Percentiles rank a stretch among this genome's conserved stretches.
phyloP scores from a whole-genome alignment of 768 basidiomycete species.

The Mycena indigotica region DNA sequence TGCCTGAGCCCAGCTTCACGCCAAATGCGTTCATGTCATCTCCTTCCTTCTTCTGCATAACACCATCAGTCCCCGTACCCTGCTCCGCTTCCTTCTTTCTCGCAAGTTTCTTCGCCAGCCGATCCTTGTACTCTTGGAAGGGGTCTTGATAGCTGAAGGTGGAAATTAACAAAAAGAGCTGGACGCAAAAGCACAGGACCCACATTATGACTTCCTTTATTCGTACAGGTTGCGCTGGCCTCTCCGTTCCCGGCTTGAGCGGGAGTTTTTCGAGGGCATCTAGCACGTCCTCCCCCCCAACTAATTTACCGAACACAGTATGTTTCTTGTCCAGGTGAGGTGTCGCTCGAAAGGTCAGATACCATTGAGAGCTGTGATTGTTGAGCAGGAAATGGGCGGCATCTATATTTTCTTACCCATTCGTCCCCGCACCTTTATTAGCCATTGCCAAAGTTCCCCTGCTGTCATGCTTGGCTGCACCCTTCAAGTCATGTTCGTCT shows the following conservation, averaged over 20 bases:
- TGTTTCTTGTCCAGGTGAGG: slow-evolving; percentile 91
- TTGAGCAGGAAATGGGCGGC: neutral
- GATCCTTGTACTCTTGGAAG: slow-evolving; percentile 88
- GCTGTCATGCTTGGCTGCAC: slow-evolving; percentile 83
- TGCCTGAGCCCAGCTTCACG: slow-evolving; percentile 68
- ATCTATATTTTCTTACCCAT: slow-evolving; percentile 55
- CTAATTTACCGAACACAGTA: slow-evolving; percentile 95
- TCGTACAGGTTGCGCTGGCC: slow-evolving; percentile 80
- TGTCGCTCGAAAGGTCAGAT: slow-evolving; percentile 82
- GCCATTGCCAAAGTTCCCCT: slow-evolving; percentile 93
- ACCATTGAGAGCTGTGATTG: slow-evolving; percentile 80
- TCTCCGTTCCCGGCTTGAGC: slow-evolving; percentile 81
- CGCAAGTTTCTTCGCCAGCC: slow-evolving; percentile 78
- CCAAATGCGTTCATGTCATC: slow-evolving; percentile 88
- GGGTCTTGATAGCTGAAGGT: slow-evolving; percentile 83
- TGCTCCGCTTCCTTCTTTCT: slow-evolving; percentile 50
- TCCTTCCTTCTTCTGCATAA: slow-evolving; percentile 57
- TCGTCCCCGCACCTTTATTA: slow-evolving; percentile 89
- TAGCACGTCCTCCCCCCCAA: slow-evolving; percentile 92
- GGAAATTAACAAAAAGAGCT: neutral
- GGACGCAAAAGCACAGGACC: slow-evolving; percentile 30
- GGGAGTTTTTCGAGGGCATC: slow-evolving; percentile 82
- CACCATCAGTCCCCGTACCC: slow-evolving; percentile 29
- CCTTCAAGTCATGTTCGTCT: slow-evolving; percentile 88
- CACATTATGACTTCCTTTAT: slow-evolving; percentile 89